Percentiles rank a stretch among this genome's conserved stretches.
phyloP scores from a whole-genome alignment of 306 rosid species.

The Geum urbanum region DNA sequence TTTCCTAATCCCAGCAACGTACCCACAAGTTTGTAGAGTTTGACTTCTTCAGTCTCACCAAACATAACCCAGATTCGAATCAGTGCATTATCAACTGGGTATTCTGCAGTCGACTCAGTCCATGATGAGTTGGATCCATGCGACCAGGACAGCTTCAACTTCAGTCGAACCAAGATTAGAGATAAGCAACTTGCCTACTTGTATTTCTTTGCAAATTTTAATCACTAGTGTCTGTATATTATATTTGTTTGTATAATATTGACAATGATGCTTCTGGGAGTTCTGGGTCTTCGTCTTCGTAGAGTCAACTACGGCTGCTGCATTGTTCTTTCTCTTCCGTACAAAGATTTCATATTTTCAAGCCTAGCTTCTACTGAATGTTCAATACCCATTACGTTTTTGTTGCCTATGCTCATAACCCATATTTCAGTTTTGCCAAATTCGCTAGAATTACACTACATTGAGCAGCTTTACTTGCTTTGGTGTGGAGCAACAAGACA shows the following conservation, averaged over 20 bases:
- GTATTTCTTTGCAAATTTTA: not conserved
- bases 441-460: not conserved
- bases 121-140: not conserved
- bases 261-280: not conserved
- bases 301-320: no score
- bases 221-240: not conserved
- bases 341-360: not conserved
- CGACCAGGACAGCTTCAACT: not conserved
- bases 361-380: slow-evolving; percentile 9
- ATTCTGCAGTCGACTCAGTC: not conserved
- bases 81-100: not conserved
- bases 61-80: no score
- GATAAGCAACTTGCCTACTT: not conserved
- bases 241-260: not conserved
- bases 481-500: not conserved
- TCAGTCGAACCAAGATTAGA: not conserved
- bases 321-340: no score
- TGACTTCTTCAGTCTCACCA: no score
- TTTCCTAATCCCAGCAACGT: no score
- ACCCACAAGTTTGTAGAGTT: no score
- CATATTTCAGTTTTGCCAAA: not conserved
- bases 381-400: slow-evolving; percentile 1
- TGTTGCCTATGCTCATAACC: not conserved
- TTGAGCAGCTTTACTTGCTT: not conserved
- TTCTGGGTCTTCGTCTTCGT: no score